A percentile compares a stretch with the other conserved stretches of the same genome.
These are phyloP conservation scores for Strigomonas culicis DNA, from an alignment of 208 protist species.

Conservation along the genomic window DNA sequence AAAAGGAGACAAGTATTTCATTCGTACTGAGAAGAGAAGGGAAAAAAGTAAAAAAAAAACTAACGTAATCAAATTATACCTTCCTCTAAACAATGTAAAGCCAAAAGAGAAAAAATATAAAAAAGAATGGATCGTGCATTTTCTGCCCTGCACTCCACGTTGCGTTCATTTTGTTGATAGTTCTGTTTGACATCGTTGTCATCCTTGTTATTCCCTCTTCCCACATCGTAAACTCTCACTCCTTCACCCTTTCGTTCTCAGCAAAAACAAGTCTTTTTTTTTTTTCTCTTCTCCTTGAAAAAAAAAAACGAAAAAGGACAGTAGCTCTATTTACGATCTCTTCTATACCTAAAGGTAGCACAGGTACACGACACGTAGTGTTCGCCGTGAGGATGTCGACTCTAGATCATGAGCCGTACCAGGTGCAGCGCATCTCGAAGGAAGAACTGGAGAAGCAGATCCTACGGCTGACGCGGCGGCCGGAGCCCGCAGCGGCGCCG, in stretches of 20 bases:
- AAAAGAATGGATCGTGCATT: neutral
- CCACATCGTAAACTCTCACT: neutral
- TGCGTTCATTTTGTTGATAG: neutral
- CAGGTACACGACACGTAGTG: conserved; percentile 1
- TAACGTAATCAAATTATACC: too few species aligned
- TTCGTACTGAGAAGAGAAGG: too few species aligned
- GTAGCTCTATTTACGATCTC: neutral
- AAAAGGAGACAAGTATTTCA: too few species aligned
- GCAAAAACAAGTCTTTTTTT: conserved; percentile 8
- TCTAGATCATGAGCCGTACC: too few species aligned
- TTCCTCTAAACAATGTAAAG: neutral
- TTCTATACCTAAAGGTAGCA: neutral
- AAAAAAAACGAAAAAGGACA: neutral
- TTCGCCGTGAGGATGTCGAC: too few species aligned
- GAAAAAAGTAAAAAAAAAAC: too few species aligned
- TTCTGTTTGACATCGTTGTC: conserved; percentile 24
- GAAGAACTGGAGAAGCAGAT: conserved; percentile 68
- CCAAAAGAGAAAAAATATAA: conserved; percentile 3
- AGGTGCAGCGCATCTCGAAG: conserved; percentile 38
- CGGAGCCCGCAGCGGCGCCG: conserved; percentile 18
- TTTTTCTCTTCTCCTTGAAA: conserved; percentile 3
- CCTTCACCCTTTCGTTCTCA: neutral
- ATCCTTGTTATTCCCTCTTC: conserved; percentile 8
- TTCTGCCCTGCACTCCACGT: neutral
- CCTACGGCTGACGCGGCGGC: conserved; percentile 31